These are phyloP conservation scores for Zea luxurians DNA, from an alignment of 176 grass and related monocot genomes.

Conservation along the genomic window DNA sequence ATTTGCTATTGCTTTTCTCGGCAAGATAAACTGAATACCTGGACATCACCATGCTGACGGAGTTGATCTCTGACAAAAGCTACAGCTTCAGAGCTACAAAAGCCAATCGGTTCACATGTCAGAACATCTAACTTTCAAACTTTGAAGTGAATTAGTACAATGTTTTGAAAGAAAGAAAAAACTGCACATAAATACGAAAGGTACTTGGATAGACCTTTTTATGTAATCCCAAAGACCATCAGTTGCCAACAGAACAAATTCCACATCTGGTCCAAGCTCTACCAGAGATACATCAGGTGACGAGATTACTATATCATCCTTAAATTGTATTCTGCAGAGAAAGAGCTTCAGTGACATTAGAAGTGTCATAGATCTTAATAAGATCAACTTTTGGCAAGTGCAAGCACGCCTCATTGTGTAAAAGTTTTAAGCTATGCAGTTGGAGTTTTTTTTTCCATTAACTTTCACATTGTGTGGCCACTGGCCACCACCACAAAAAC, in stretches of 20 bases:
- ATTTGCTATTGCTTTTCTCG: background rate
- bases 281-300: constrained; percentile 71
- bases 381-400: background rate
- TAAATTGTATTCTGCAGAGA: constrained; percentile 74
- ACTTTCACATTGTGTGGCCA: constrained; percentile 5
- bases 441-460: background rate
- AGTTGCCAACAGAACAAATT: constrained; percentile 82
- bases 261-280: constrained; percentile 77
- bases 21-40: constrained; percentile 47
- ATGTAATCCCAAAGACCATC: constrained; percentile 99
- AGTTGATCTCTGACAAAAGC: constrained; percentile 87
- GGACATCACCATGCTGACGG: constrained; percentile 83
- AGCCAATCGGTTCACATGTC: constrained; percentile 34
- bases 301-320: constrained; percentile 67
- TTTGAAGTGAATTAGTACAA: background rate
- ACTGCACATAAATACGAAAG: constrained; percentile 6
- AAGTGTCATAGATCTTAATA: background rate
- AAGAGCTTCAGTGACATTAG: constrained; percentile 31
- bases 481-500: background rate
- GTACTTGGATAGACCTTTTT: constrained; percentile 56
- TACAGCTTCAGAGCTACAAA: constrained; percentile 74
- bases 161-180: background rate
- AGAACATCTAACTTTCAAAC: constrained; percentile 18
- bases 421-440: background rate
- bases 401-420: background rate